Conservation (phyloP, 768 basidiomycete species). For the Coprinopsis marcescibilis region DNA sequence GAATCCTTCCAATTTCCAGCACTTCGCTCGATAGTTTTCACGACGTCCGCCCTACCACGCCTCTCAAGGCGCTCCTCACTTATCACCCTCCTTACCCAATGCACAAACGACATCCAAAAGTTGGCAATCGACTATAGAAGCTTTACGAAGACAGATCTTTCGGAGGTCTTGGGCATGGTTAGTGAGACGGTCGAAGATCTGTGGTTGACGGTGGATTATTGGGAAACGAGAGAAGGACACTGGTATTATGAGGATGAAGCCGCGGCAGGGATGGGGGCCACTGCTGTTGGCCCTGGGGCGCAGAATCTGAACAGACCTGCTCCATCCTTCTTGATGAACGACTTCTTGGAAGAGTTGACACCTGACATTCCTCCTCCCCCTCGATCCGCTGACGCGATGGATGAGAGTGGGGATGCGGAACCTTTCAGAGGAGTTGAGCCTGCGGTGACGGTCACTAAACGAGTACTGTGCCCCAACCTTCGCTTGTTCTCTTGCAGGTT, state of each 20-base stretch:
- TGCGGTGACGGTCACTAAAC: background rate
- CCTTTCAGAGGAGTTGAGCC: no score
- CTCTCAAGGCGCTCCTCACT: background rate
- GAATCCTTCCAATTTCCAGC: background rate
- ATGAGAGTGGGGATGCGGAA: background rate
- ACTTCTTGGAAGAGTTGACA: background rate
- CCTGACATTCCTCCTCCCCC: background rate
- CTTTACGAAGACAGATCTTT: background rate
- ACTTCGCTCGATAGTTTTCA: background rate
- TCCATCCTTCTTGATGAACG: background rate
- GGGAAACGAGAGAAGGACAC: constrained; percentile 1
- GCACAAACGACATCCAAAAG: background rate
- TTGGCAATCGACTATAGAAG: constrained; percentile 2
- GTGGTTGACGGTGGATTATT: constrained; percentile 1
- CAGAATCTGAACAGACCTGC: background rate
- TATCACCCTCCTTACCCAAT: background rate
- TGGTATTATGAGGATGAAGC: background rate
- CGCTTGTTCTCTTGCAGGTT: background rate
- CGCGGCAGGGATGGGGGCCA: no score
- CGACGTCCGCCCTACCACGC: background rate
- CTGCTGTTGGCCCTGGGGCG: background rate
- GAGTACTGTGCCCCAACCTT: background rate
- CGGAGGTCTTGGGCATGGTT: background rate
- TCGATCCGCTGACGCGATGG: background rate
- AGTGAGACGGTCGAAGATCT: background rate